These are phyloP conservation scores for Pelagophyceae sp. DNA, from an alignment of 352 stramenopile species.

Conservation along the genomic window DNA sequence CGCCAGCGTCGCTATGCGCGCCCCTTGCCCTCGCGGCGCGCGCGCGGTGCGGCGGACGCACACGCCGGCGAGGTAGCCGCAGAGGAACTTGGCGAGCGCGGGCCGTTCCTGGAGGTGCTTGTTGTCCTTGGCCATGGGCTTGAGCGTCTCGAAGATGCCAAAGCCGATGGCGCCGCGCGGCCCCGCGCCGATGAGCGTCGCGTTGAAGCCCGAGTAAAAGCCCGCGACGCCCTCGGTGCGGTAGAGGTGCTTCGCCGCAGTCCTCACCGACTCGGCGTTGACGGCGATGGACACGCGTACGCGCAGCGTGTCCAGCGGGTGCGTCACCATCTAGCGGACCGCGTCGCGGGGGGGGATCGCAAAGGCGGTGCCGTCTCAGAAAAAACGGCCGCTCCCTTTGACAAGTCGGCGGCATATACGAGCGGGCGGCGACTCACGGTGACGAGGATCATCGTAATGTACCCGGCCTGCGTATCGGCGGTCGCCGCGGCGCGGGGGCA, in stretches of 20 bases:
- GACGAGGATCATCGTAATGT: neutral
- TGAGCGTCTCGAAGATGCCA: constrained; percentile 11
- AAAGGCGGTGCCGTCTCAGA: no score
- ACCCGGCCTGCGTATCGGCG: neutral
- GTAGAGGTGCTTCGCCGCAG: neutral
- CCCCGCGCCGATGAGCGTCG: constrained; percentile 9
- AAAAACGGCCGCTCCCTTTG: neutral
- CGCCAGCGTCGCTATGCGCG: no score
- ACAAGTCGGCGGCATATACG: neutral
- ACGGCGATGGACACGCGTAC: constrained; percentile 4
- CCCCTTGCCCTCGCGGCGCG: no score
- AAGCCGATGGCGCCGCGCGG: constrained; percentile 13
- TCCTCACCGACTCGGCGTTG: neutral
- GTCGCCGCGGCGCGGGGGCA: neutral
- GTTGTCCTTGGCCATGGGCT: neutral
- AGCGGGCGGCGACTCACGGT: neutral
- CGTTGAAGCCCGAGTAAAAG: constrained; percentile 4
- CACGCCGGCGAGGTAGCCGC: constrained; percentile 13
- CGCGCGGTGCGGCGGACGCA: neutral
- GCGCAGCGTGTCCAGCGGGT: constrained; percentile 13
- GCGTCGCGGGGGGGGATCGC: no score
- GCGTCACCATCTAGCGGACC: neutral
- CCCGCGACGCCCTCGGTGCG: neutral
- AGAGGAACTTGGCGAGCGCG: constrained; percentile 1
- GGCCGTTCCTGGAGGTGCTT: neutral